Evolutionary conservation across 2,329 filamentous ascomycete genomes (phyloP), one percentile per base, ranked within the genome.

Genomic region (Ceratocystis eucalypticola): DNA sequence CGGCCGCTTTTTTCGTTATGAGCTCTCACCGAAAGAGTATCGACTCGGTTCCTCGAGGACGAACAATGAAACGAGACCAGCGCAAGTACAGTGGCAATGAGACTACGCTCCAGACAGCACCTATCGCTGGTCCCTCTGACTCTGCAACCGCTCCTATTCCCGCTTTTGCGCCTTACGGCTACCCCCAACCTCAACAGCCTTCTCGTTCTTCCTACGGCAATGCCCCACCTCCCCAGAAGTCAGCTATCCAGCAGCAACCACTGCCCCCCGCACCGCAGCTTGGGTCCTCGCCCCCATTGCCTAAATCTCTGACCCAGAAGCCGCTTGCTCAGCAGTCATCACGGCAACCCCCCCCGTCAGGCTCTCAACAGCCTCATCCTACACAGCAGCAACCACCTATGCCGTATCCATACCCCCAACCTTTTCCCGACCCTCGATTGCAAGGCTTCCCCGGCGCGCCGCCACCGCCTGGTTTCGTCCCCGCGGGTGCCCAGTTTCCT

Each of bases 401-500:
- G 59, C 69, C 67, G 30, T 64, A 69, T 30, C 68, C 70, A 33
- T 70, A 71, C 33, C 65, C 62, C 15, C 65, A 61, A 15, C 63
- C 50, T 30, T 66, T 66, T 44, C n/a, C 67, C 28, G 68, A 63
- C 25, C 65, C 45, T 33, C 61, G 65, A 66, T 70, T 69, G 33
- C 70, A 67, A 48, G 67, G 53, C n/a, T 68, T 59, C 55, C 48
- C 59, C 12, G 30, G 41, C 37, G 55, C 50, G 30, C 46, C 48
- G 25, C 37, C 50, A 25, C 46, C 44, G 25, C 37, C 17, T 15
- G 59, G 61, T 2, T 64, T 61, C 12, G 59, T 66, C 22, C 64
- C 50, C 20, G 64, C 55, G 22, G 64, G 50, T 20, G n/a, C 44
- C 64, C 55, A 59, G 55, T 68, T 61, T 44, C 66, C 62, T 45